Evolutionary conservation across 2,329 filamentous ascomycete species (phyloP).

Genomic region (Hypomyces rosellus): DNA sequence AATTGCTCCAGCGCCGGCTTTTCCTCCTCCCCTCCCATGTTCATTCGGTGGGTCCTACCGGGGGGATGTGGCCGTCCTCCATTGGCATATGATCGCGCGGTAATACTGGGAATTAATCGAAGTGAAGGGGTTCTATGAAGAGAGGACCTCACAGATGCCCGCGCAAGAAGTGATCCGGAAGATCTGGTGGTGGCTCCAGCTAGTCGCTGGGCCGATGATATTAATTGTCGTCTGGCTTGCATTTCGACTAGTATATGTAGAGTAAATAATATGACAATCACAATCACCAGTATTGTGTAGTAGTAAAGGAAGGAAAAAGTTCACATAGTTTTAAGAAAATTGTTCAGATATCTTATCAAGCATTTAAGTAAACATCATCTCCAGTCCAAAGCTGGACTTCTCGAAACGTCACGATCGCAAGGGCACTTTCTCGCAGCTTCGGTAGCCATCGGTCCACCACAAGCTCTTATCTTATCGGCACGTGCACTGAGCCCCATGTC

Average conservation of each 20-base stretch:
- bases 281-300: neutral
- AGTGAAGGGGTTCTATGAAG: slow-evolving; percentile 12
- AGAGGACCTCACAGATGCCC: slow-evolving; percentile 9
- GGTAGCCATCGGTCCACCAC: slow-evolving; percentile 14
- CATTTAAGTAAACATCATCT: neutral
- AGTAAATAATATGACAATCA: neutral
- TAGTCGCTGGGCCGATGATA: slow-evolving; percentile 32
- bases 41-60: slow-evolving; percentile 90
- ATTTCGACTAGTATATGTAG: slow-evolving; percentile 22
- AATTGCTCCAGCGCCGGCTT: slow-evolving; percentile 88
- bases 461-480: slow-evolving; percentile 29
- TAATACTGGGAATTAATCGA: slow-evolving; percentile 32
- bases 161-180: slow-evolving; percentile 23
- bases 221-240: slow-evolving; percentile 37
- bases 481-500: slow-evolving; percentile 30
- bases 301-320: slow-evolving; percentile 3
- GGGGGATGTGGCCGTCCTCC: slow-evolving; percentile 78
- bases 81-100: slow-evolving; percentile 54
- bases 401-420: slow-evolving; percentile 20
- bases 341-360: neutral
- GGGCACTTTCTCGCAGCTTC: slow-evolving; percentile 37
- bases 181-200: slow-evolving; percentile 26
- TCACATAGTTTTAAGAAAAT: neutral
- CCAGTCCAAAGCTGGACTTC: neutral
- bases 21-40: slow-evolving; percentile 67